Evolutionary conservation across 129 eudicot species (phyloP).

Genomic region (Daucus carota): DNA sequence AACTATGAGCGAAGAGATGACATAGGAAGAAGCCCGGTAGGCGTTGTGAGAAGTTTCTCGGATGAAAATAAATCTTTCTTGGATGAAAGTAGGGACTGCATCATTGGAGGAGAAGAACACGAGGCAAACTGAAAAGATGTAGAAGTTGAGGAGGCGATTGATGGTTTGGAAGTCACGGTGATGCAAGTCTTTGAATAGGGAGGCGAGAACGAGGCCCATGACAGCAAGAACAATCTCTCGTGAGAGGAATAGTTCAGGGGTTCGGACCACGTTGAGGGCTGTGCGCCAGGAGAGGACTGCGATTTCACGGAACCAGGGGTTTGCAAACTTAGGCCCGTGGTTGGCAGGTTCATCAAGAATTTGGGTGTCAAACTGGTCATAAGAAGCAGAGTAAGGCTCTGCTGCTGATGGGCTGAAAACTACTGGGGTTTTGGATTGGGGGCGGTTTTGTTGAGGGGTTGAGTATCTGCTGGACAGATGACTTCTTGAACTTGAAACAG

Average conservation of each 20-base stretch:
- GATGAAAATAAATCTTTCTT: constrained; percentile 79
- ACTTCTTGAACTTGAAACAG: constrained; percentile 17
- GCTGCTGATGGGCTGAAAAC: constrained; percentile 34
- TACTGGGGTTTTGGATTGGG: constrained; percentile 24
- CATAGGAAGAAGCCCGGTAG: constrained; percentile 73
- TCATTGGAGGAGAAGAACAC: constrained; percentile 85
- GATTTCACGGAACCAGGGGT: constrained; percentile 77
- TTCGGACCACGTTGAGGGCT: constrained; percentile 54
- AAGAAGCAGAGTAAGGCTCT: constrained; percentile 31
- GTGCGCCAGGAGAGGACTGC: constrained; percentile 79
- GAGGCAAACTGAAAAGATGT: constrained; percentile 61
- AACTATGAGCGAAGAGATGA: constrained; percentile 65
- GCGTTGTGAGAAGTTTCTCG: constrained; percentile 83
- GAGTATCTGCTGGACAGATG: constrained; percentile 12
- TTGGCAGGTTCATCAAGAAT: constrained; percentile 65
- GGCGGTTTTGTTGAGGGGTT: constrained; percentile 24
- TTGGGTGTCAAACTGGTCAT: constrained; percentile 44
- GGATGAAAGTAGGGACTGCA: constrained; percentile 78
- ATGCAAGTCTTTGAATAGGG: constrained; percentile 44
- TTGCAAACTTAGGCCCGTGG: constrained; percentile 56
- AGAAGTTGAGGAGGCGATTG: constrained; percentile 73
- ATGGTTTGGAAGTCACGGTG: constrained; percentile 43
- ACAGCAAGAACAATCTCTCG: constrained; percentile 67
- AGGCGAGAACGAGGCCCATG: constrained; percentile 61
- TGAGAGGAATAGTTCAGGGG: constrained; percentile 82